Conservation (phyloP, 257 asterid species). For the Rehmannia glutinosa region DNA sequence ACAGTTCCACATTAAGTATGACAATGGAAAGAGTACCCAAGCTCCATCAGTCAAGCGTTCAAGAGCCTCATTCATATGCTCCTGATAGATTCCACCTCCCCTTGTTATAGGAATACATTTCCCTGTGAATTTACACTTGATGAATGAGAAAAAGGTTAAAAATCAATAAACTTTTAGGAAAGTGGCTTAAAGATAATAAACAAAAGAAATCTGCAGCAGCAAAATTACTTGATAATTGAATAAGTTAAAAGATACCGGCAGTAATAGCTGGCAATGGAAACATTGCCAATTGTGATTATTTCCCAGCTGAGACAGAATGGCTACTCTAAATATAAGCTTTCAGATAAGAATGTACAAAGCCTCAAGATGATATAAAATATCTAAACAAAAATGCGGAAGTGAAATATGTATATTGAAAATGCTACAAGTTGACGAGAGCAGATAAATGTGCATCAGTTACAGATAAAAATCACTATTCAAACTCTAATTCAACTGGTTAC, state of each 20-base stretch:
- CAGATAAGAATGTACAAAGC: neutral
- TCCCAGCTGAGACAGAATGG: neutral
- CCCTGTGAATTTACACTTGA: conserved; percentile 46
- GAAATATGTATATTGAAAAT: neutral
- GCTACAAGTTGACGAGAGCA: neutral
- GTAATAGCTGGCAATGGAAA: conserved; percentile 5
- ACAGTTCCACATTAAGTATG: conserved; percentile 1
- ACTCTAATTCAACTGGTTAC: neutral
- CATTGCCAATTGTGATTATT: neutral
- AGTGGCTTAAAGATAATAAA: neutral
- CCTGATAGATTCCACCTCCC: conserved; percentile 96
- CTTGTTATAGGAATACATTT: conserved; percentile 95
- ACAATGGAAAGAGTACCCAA: conserved; percentile 55
- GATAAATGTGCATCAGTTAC: neutral
- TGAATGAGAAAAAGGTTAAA: conserved; percentile 4
- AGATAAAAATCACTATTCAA: neutral
- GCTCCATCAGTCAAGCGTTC: conserved; percentile 78
- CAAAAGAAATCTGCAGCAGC: neutral
- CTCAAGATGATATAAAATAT: neutral
- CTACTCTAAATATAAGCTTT: conserved; percentile 1
- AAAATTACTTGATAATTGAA: conserved; percentile 7
- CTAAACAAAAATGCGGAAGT: neutral
- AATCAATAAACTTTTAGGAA: neutral
- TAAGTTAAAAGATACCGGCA: neutral
- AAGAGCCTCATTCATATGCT: conserved; percentile 95